These are phyloP conservation scores for Syzygium grande DNA, from an alignment of 345 rosid species.

Conservation along the genomic window DNA sequence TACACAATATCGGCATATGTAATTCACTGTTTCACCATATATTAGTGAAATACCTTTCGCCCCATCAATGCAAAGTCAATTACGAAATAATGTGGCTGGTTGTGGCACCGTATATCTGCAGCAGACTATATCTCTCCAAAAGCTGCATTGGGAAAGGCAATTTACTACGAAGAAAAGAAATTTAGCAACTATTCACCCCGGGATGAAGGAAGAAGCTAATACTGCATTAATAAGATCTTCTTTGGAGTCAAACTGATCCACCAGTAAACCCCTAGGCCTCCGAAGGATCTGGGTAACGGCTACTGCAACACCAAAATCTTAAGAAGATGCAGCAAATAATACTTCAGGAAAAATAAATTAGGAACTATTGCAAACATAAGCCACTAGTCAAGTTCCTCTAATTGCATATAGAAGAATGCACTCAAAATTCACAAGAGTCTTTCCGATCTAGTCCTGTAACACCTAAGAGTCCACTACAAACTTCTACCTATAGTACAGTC, in stretches of 20 bases:
- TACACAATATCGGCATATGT: too few species aligned
- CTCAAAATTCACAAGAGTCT: background rate
- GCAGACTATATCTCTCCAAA: background rate
- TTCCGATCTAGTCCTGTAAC: background rate
- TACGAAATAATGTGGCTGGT: conserved; percentile 77
- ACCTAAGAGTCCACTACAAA: background rate
- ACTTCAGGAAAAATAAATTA: background rate
- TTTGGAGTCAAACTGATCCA: conserved; percentile 92
- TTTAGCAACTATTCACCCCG: conserved; percentile 44
- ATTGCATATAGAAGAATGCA: background rate
- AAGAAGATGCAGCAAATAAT: background rate
- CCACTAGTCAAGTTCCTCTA: background rate
- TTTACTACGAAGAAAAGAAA: background rate
- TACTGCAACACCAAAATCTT: conserved; percentile 34
- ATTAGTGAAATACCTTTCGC: background rate
- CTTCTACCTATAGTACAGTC: background rate
- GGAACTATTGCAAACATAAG: background rate
- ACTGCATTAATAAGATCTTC: conserved; percentile 82
- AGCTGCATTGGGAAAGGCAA: background rate
- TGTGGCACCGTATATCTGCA: conserved; percentile 88
- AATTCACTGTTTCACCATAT: too few species aligned
- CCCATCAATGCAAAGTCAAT: conserved; percentile 86
- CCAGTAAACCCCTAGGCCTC: conserved; percentile 82
- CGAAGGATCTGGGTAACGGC: conserved; percentile 83
- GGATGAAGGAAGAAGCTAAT: conserved; percentile 80